phyloP scores from a whole-genome alignment of 257 asterid genomes.

The Salvia miltiorrhiza region DNA sequence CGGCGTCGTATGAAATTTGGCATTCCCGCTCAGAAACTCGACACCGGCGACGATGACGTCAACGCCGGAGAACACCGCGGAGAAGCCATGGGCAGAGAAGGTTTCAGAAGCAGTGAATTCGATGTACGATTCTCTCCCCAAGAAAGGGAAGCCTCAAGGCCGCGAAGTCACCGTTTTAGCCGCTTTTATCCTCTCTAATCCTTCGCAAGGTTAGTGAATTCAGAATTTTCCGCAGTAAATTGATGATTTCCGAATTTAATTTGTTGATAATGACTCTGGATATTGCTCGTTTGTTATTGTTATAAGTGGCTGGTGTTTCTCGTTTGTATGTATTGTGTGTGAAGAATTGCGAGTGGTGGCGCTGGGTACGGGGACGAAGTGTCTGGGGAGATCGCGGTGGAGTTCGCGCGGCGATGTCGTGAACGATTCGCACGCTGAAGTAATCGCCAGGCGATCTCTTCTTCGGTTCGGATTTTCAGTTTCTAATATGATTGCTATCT shows the following conservation, averaged over 20 bases:
- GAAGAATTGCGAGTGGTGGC: conserved; percentile 71
- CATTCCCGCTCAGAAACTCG: conserved; percentile 32
- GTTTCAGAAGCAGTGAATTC: conserved; percentile 52
- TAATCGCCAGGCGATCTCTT: conserved; percentile 82
- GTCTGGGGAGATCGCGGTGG: conserved; percentile 70
- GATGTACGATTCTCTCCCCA: conserved; percentile 54
- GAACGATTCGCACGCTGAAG: conserved; percentile 94
- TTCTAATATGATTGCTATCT: background rate
- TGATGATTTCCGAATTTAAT: background rate
- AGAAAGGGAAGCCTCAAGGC: conserved; percentile 97
- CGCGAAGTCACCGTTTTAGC: conserved; percentile 94
- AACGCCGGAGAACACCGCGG: conserved; percentile 23
- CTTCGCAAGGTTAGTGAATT: conserved; percentile 48
- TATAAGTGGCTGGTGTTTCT: background rate
- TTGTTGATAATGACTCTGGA: background rate
- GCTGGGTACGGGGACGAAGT: conserved; percentile 93
- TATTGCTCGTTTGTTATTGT: background rate
- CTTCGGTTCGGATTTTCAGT: conserved; percentile 48
- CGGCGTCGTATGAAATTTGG: background rate
- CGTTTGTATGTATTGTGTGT: too few species aligned
- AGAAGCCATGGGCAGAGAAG: conserved; percentile 49
- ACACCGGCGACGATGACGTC: conserved; percentile 20
- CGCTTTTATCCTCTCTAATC: conserved; percentile 73
- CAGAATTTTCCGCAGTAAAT: background rate
- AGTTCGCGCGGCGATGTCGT: conserved; percentile 72